Conservation (phyloP, 73 alveolate genomes). For the Tetrahymena borealis region DNA sequence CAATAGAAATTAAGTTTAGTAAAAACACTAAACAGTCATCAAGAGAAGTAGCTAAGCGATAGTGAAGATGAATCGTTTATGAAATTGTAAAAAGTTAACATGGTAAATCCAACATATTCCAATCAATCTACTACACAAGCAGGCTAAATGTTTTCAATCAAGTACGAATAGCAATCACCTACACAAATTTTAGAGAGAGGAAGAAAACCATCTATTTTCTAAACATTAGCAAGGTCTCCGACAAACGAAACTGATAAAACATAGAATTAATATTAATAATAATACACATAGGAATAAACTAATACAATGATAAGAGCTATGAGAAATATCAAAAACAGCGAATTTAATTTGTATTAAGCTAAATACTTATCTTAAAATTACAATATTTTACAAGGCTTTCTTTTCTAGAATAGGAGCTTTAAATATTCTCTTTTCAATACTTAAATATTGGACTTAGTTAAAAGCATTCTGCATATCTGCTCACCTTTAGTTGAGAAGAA, state of each 20-base stretch:
- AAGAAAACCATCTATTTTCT: background rate
- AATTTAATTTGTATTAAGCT: background rate
- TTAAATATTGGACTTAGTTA: background rate
- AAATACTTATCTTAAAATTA: background rate
- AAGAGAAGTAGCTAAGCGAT: background rate
- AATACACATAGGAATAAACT: background rate
- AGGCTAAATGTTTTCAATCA: no score
- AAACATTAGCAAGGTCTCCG: background rate
- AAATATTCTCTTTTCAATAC: background rate
- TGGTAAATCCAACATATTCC: no score
- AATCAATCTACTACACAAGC: no score
- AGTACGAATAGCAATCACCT: background rate
- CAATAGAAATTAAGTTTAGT: background rate
- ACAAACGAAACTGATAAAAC: background rate
- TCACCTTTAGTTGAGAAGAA: background rate
- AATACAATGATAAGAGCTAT: background rate
- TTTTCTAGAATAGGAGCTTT: background rate
- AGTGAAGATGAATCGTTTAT: background rate
- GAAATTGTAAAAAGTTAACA: background rate
- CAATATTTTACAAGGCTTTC: background rate
- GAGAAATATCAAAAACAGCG: background rate
- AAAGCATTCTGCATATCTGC: background rate
- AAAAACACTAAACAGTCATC: background rate
- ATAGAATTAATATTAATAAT: background rate
- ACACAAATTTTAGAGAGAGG: background rate